Evolutionary conservation across 2,329 filamentous ascomycete species (phyloP).

Genomic region (Ploettnerulaceae sp.): DNA sequence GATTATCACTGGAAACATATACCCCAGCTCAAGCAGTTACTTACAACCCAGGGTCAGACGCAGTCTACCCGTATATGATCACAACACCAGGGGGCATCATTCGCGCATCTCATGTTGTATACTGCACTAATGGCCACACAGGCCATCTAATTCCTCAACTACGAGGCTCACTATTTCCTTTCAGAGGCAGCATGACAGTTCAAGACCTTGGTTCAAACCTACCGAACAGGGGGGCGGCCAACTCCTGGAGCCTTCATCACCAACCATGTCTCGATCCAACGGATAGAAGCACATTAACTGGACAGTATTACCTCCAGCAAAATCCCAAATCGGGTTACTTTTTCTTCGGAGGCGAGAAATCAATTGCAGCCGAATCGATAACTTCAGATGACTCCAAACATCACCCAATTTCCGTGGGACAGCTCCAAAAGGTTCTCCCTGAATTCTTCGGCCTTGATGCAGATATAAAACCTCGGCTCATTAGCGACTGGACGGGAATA

Average conservation of each 20-base stretch:
- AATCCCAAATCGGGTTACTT: no score
- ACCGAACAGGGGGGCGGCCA: constrained; percentile 34
- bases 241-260: constrained; percentile 55
- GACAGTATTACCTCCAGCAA: no score
- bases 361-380: no score
- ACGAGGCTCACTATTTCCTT: constrained; percentile 64
- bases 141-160: constrained; percentile 67
- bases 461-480: no score
- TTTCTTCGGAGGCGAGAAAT: no score
- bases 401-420: not conserved
- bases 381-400: no score
- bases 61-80: constrained; percentile 47
- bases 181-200: constrained; percentile 50
- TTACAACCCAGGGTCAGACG: constrained; percentile 4
- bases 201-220: constrained; percentile 41
- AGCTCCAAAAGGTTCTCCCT: not conserved
- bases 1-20: constrained; percentile 38
- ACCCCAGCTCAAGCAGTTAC: constrained; percentile 36
- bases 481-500: constrained; percentile 60
- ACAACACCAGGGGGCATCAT: constrained; percentile 63
- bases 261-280: constrained; percentile 27
- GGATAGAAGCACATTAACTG: not conserved
- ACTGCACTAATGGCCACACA: constrained; percentile 80
- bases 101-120: constrained; percentile 55
- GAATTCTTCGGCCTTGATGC: no score